phyloP scores from a whole-genome alignment of 2,329 filamentous ascomycete genomes.

The Lachnellula cervina region DNA sequence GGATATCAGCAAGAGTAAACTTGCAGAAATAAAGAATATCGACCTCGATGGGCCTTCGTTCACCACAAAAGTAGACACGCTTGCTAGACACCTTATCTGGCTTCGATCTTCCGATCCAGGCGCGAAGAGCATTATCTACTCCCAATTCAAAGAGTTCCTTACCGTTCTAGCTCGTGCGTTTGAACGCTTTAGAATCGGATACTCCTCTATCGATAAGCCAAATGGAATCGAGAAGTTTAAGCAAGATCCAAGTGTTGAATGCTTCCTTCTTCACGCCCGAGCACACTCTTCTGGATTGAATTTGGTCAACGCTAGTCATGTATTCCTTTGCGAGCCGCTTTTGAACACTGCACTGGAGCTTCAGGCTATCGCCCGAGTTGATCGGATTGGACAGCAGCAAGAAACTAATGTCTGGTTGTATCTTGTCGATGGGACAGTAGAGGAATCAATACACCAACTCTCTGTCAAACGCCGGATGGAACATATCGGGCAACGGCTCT shows the following conservation, averaged over 20 bases:
- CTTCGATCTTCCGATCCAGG: conserved; percentile 78
- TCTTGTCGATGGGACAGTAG: conserved; percentile 82
- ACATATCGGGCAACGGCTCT: conserved; percentile 57
- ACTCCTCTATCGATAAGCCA: conserved; percentile 62
- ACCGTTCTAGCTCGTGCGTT: conserved; percentile 69
- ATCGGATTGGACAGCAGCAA: conserved; percentile 85
- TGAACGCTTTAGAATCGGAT: conserved; percentile 65
- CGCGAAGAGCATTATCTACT: conserved; percentile 90
- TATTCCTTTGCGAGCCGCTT: conserved; percentile 90
- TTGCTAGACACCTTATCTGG: conserved; percentile 79
- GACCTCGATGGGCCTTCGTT: conserved; percentile 70
- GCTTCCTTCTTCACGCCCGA: conserved; percentile 84
- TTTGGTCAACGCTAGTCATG: conserved; percentile 86
- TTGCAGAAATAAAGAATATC: conserved; percentile 77
- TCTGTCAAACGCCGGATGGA: conserved; percentile 73
- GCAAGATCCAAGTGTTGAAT: conserved; percentile 66
- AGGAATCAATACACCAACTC: conserved; percentile 85
- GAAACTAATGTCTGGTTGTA: conserved; percentile 95
- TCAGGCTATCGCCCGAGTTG: conserved; percentile 90
- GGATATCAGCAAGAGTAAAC: conserved; percentile 63
- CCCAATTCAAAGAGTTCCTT: conserved; percentile 81
- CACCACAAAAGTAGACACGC: conserved; percentile 84
- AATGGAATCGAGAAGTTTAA: conserved; percentile 74
- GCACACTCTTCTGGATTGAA: conserved; percentile 86
- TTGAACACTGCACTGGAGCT: conserved; percentile 91